A percentile compares a stretch with the other conserved stretches of the same genome.
phyloP scores from a whole-genome alignment of 169 alveolate genomes.

The Plasmodium knowlesi region DNA sequence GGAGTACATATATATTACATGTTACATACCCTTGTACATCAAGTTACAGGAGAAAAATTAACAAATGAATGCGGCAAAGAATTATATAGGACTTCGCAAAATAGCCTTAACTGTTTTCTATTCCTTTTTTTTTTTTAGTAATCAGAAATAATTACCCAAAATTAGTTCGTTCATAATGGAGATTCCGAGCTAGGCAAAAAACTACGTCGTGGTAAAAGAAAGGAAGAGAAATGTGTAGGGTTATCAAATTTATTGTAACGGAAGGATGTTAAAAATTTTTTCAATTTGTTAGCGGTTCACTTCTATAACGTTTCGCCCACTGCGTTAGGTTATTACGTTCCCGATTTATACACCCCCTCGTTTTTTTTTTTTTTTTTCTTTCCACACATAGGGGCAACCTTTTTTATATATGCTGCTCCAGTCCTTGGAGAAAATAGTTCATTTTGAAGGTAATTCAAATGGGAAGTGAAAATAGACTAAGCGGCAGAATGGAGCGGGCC shows the following conservation, averaged over 20 bases:
- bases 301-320: not conserved
- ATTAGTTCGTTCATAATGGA: not conserved
- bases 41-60: not conserved
- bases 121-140: not conserved
- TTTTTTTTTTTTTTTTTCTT: not conserved
- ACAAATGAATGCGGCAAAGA: not conserved
- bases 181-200: not conserved
- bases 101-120: not conserved
- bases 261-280: not conserved
- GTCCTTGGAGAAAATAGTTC: not conserved
- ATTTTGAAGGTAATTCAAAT: not conserved
- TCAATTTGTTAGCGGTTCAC: not conserved
- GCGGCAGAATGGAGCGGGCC: not conserved
- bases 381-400: not conserved
- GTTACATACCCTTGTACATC: not conserved
- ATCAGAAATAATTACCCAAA: not conserved
- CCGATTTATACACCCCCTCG: not conserved
- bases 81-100: not conserved
- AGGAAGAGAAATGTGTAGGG: not conserved
- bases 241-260: not conserved
- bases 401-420: not conserved
- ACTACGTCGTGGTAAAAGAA: not conserved
- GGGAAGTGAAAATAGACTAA: not conserved
- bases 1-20: not conserved
- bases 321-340: not conserved